These are phyloP conservation scores for Pseudogymnoascus sp. DNA, from an alignment of 2,329 filamentous ascomycete genomes.

Conservation along the genomic window DNA sequence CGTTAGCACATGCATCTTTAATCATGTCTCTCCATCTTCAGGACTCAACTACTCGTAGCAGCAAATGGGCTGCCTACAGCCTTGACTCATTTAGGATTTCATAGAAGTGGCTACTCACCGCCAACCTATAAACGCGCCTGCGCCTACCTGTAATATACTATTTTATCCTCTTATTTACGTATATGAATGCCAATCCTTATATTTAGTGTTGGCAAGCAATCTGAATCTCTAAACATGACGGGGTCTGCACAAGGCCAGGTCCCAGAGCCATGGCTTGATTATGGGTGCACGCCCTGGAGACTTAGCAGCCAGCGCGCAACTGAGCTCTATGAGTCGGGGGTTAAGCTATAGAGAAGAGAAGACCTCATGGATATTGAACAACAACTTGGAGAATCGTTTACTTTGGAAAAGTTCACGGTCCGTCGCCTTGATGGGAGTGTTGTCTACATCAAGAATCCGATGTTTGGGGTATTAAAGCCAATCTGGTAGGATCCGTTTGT, in stretches of 20 bases:
- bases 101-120: too few species aligned
- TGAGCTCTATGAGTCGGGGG: conserved; percentile 19
- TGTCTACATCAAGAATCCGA: conserved; percentile 21
- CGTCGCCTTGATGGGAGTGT: conserved; percentile 22
- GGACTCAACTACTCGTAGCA: not conserved
- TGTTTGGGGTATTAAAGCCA: conserved; percentile 17
- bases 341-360: conserved; percentile 20
- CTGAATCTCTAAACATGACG: not conserved
- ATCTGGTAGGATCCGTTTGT: conserved; percentile 19
- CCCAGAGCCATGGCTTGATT: conserved; percentile 21
- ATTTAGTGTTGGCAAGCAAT: not conserved
- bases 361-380: conserved; percentile 20
- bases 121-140: not conserved
- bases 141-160: not conserved
- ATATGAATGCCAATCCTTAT: not conserved
- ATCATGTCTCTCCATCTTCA: not conserved
- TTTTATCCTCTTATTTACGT: not conserved
- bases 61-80: not conserved
- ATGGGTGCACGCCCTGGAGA: conserved; percentile 15
- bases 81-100: too few species aligned
- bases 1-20: not conserved
- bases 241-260: conserved; percentile 12
- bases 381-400: conserved; percentile 20
- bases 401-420: conserved; percentile 21
- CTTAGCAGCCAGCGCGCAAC: conserved; percentile 16